A percentile compares a stretch with the other conserved stretches of the same genome.
Conservation (phyloP, 306 rosid species). For the Senna tora region DNA sequence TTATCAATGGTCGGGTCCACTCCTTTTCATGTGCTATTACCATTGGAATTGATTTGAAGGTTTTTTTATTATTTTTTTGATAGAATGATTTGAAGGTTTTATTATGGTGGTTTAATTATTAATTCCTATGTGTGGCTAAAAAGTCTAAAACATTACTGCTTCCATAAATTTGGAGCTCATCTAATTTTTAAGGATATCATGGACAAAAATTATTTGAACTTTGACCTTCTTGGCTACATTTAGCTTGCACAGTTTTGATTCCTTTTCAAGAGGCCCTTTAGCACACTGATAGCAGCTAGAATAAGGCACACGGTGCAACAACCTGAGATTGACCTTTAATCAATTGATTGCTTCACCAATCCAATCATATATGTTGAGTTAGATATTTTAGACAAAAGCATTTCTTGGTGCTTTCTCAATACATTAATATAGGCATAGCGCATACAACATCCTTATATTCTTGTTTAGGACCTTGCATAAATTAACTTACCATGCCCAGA, state of each 20-base stretch:
- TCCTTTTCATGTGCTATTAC: slow-evolving; percentile 32
- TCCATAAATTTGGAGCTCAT: slow-evolving; percentile 27
- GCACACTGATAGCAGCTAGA: slow-evolving; percentile 7
- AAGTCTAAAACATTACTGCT: slow-evolving; percentile 6
- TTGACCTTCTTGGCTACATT: slow-evolving; percentile 13
- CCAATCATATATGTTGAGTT: neutral
- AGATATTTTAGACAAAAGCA: slow-evolving; percentile 6
- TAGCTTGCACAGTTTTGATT: slow-evolving; percentile 2
- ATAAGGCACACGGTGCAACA: slow-evolving; percentile 24
- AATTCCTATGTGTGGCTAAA: slow-evolving; percentile 20
- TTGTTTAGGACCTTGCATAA: neutral
- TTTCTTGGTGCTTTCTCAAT: slow-evolving; percentile 4
- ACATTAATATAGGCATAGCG: neutral
- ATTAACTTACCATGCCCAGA: neutral
- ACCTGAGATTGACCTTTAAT: slow-evolving; percentile 12
- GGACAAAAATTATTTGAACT: slow-evolving; percentile 1
- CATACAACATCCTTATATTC: slow-evolving; percentile 11
- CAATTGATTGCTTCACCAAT: neutral
- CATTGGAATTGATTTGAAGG: slow-evolving; percentile 25
- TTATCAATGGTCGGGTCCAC: slow-evolving; percentile 63
- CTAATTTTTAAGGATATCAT: slow-evolving; percentile 8
- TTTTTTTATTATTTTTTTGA: no score
- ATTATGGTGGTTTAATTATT: slow-evolving; percentile 30
- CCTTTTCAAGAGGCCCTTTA: neutral
- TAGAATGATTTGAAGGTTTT: slow-evolving; percentile 30